Base-by-base conservation (phyloP, 805 yeast species). In the Saccharomyces eubayanus region DNA sequence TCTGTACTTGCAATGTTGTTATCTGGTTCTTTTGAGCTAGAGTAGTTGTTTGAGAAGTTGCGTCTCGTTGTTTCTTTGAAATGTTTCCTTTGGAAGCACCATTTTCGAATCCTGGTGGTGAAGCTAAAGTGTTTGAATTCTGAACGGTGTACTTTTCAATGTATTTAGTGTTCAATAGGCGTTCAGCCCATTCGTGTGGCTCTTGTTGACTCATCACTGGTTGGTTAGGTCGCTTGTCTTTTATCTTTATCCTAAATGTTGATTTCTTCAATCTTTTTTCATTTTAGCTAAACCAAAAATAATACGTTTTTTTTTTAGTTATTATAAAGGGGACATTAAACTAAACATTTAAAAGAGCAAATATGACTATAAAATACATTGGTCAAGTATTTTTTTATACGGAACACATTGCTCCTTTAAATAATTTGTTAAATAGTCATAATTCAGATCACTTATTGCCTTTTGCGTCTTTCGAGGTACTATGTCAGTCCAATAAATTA, bases 1-100 rank as follows among this genome's bases (percentile, higher is more conserved):
- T 87, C 63, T 84, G 79, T 24, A 73, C 66, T 46, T 58, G 61
- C n/a, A 61, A 36, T n/a, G 20, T 9, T 27, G 46, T 20, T 20
- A 12, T 11, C 27, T 27, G 30, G 12, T 45, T 21, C n/a, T 16
- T 27, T 11, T 14, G 31, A 30, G 31, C 28, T 14, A 14, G 30
- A 31, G 56, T 48, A 28, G 52, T 50, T 10, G 51, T 47, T n/a
- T 55, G 36, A 20, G 57, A 45, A 11, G 48, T 51, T 21, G 49
- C 43, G 43, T 49, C 53, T 10, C 51, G 51, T 43, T 30, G 48
- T 29, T 16, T 27, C 16, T 12, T 29, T 51, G 45, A 11, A 3
- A 36, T 16, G 20, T 47, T 27, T 53, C 54, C 11, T 46, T 24
- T 10, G 52, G 43, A 36, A 16, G 43, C 21, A 36, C 16, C 16